These are phyloP conservation scores for Debaryomycetaceae sp. DNA, from an alignment of 1,139 yeast genomes.

Conservation along the genomic window DNA sequence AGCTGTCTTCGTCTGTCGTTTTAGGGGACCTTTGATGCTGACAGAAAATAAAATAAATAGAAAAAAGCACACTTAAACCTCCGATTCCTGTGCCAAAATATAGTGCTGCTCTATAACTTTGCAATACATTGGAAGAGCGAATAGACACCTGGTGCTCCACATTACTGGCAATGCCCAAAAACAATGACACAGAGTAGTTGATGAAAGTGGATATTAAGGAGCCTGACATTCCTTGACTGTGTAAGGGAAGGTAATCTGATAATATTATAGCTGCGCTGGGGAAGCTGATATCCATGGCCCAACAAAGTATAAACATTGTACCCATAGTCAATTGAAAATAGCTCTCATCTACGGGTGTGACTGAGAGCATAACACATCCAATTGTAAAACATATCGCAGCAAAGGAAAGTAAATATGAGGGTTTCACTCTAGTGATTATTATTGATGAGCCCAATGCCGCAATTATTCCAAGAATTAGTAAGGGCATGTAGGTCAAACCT, in stretches of 20 bases:
- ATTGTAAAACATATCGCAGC: constrained; percentile 44
- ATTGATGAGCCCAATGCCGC: constrained; percentile 46
- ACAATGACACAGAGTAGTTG: constrained; percentile 51
- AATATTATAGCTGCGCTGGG: constrained; percentile 54
- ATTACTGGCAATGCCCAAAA: constrained; percentile 49
- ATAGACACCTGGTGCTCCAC: constrained; percentile 39
- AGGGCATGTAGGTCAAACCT: constrained; percentile 44
- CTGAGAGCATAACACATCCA: constrained; percentile 46
- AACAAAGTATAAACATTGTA: constrained; percentile 45
- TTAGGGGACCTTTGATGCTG: constrained; percentile 17
- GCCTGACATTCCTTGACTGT: constrained; percentile 61
- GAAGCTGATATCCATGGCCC: constrained; percentile 60
- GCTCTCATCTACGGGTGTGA: constrained; percentile 47
- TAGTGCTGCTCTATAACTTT: constrained; percentile 43
- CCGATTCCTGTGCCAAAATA: constrained; percentile 41
- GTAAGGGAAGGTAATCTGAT: constrained; percentile 47
- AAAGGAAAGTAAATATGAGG: constrained; percentile 41
- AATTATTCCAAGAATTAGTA: constrained; percentile 42
- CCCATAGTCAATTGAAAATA: constrained; percentile 46
- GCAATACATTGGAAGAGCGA: constrained; percentile 18
- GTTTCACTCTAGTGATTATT: constrained; percentile 37
- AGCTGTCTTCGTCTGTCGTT: constrained; percentile 1
- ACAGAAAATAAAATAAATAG: constrained; percentile 26
- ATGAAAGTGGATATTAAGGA: constrained; percentile 53
- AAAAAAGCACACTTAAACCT: constrained; percentile 29